Conservation (phyloP, 768 basidiomycete species). For the Lactifluus subvellereus region DNA sequence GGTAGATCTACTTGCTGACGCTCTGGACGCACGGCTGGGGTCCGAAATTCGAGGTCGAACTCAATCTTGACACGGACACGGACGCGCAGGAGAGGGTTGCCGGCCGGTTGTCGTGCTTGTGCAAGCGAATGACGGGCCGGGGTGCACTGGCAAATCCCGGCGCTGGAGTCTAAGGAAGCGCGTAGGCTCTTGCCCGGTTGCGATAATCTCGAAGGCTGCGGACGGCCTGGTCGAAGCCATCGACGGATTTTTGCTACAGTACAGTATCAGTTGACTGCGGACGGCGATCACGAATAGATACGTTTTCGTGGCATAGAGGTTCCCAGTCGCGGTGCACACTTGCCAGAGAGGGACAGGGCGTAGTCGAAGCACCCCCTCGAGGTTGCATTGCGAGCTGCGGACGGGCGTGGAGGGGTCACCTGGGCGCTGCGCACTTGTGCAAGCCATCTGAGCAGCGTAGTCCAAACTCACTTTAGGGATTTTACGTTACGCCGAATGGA, state of each 20-base stretch:
- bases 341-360: too few species aligned
- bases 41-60: slow-evolving; percentile 13
- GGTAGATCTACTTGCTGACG: not conserved
- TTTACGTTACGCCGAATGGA: too few species aligned
- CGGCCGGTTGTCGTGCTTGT: slow-evolving; percentile 18
- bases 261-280: not conserved
- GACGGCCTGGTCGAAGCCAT: slow-evolving; percentile 9
- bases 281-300: too few species aligned
- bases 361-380: too few species aligned
- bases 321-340: too few species aligned
- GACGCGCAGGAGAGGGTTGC: not conserved
- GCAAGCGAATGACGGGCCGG: slow-evolving; percentile 12
- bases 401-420: too few species aligned
- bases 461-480: too few species aligned
- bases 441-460: too few species aligned
- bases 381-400: too few species aligned
- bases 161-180: slow-evolving; percentile 9
- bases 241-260: not conserved
- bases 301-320: too few species aligned
- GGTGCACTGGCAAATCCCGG: slow-evolving; percentile 7
- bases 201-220: slow-evolving; percentile 4
- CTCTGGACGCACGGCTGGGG: slow-evolving; percentile 21
- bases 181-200: slow-evolving; percentile 20
- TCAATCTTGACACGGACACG: not conserved
- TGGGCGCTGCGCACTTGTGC: too few species aligned